Conservation (phyloP, 2,329 filamentous ascomycete species). For the Geosmithia putterillii region DNA sequence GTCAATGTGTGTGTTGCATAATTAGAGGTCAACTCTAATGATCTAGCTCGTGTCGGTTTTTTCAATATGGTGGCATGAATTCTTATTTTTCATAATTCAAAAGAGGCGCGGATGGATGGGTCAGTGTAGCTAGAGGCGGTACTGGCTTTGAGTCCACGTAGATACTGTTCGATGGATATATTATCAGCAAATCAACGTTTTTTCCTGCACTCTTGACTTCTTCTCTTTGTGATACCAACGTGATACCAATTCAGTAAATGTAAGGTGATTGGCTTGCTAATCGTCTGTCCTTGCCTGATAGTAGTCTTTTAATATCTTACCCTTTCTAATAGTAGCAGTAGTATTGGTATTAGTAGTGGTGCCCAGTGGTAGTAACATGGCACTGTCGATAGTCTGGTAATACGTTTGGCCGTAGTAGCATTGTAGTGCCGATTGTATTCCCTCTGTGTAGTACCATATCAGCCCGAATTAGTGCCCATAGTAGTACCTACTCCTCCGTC, state of each 20-base stretch:
- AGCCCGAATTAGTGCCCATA: neutral
- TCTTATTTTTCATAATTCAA: neutral
- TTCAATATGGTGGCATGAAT: neutral
- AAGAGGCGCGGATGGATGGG: neutral
- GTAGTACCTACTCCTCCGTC: conserved; percentile 7
- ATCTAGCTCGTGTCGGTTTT: neutral
- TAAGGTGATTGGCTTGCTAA: too few species aligned
- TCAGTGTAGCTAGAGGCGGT: neutral
- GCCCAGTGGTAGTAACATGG: too few species aligned
- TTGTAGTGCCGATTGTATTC: too few species aligned
- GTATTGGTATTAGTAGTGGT: too few species aligned
- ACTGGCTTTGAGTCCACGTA: neutral
- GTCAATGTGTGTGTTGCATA: neutral
- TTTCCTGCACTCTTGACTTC: neutral
- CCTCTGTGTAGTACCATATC: too few species aligned
- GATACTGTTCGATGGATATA: conserved; percentile 2
- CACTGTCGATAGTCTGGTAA: too few species aligned
- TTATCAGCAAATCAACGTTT: conserved; percentile 1
- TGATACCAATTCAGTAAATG: too few species aligned
- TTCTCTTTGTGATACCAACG: neutral
- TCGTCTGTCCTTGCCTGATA: too few species aligned
- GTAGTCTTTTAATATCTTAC: too few species aligned
- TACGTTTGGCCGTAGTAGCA: too few species aligned
- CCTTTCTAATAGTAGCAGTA: too few species aligned
- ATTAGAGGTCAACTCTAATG: neutral